Evolutionary conservation across 768 basidiomycete species (phyloP), one percentile per base, ranked within the genome.

Genomic region (Serendipita sp.): DNA sequence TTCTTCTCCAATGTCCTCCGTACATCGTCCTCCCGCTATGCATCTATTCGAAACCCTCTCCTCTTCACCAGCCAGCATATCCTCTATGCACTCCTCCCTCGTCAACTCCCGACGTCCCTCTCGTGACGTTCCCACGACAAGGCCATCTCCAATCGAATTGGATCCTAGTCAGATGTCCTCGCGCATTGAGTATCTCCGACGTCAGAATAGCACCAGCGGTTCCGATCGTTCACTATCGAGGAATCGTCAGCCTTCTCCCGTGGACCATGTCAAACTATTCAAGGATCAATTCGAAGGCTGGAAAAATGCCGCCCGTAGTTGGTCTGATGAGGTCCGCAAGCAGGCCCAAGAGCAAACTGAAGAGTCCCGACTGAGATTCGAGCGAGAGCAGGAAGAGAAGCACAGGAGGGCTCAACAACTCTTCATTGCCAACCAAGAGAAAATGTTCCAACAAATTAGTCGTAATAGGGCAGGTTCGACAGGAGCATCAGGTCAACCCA

Each of bases 161-260:
- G 56, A 60, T 38, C 34, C 56, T 8, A 35, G 10, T 35, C n/a
- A 23, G 16, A 60, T 60, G 16, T 11, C 56, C 4, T 60, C 56
- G 28, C 28, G 56, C 30, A 60, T 60, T 30, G 56, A 60, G 28
- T 60, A 23, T 18, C 56, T 60, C 16, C 56, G 56, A 28, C 56
- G 56, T 36, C 56, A 60, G 36, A 60, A 60, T 36, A 60, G 56
- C 30, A 60, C 56, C 56, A 60, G 56, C 34, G 56, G 56, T 4
- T 60, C 56, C 28, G 56, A 60, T 30, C 56, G 56, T 36, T 60
- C 56, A 8, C 8, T 60, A 10, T 60, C 56, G 10, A 28, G 56
- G 28, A 60, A 60, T 36, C 56, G 56, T 10, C 56, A 60, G 34
- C 28, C 3, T 0, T 60, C 56, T 28, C 30, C 36, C n/a, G 35